phyloP scores from a whole-genome alignment of 2,329 filamentous ascomycete species.

The Neurospora crassa region DNA sequence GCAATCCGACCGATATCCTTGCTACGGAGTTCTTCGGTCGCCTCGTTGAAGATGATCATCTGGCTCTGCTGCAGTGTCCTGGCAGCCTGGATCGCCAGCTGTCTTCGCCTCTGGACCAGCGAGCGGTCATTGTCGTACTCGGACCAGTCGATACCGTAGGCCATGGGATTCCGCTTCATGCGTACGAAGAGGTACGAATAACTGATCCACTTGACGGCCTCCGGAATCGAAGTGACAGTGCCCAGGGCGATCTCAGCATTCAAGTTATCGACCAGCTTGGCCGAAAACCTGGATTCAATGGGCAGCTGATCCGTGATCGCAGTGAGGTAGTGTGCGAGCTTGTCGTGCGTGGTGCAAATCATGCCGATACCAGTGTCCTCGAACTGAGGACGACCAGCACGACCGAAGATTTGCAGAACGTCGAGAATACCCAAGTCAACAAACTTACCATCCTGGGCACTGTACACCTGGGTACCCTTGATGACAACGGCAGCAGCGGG shows the following conservation, averaged over 20 bases:
- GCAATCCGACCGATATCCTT: slow-evolving; percentile 96
- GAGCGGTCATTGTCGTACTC: slow-evolving; percentile 83
- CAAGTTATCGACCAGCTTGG: slow-evolving; percentile 89
- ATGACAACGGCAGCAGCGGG: slow-evolving; percentile 94
- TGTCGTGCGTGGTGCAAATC: slow-evolving; percentile 95
- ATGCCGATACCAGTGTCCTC: slow-evolving; percentile 97
- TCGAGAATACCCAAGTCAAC: slow-evolving; percentile 93
- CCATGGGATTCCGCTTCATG: slow-evolving; percentile 84
- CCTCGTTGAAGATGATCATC: slow-evolving; percentile 98
- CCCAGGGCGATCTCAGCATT: slow-evolving; percentile 92
- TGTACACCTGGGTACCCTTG: slow-evolving; percentile 96
- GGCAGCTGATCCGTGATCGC: slow-evolving; percentile 94
- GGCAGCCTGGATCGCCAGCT: slow-evolving; percentile 82
- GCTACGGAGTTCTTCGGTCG: slow-evolving; percentile 80
- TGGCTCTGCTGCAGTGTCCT: slow-evolving; percentile 82
- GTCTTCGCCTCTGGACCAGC: slow-evolving; percentile 74
- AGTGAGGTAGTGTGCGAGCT: slow-evolving; percentile 79
- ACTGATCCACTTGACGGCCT: slow-evolving; percentile 94
- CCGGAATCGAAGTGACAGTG: slow-evolving; percentile 87
- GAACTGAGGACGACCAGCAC: slow-evolving; percentile 94
- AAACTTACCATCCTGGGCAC: slow-evolving; percentile 91
- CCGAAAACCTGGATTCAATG: slow-evolving; percentile 93
- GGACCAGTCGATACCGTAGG: slow-evolving; percentile 91
- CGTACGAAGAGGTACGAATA: slow-evolving; percentile 97
- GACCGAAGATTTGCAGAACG: slow-evolving; percentile 95